phyloP scores from a whole-genome alignment of 1,284 basidiomycete genomes.

The Chiua sp. region DNA sequence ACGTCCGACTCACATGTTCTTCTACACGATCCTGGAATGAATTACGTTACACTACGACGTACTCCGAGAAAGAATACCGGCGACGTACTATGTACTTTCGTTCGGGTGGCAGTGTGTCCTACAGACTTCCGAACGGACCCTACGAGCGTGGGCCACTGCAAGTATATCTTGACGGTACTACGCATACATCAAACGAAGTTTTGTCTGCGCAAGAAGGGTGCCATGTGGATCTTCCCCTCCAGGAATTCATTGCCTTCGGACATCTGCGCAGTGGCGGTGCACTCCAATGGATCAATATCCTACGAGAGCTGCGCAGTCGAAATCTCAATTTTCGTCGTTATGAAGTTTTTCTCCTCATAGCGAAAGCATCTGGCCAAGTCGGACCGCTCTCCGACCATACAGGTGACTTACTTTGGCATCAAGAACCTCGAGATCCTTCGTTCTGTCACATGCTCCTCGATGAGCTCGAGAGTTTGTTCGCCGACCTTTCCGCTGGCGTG shows the following conservation, averaged over 20 bases:
- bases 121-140: too few species aligned
- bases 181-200: too few species aligned
- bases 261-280: constrained; percentile 46
- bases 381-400: constrained; percentile 32
- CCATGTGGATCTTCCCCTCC: constrained; percentile 41
- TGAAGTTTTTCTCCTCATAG: constrained; percentile 44
- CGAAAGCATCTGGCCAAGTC: constrained; percentile 47
- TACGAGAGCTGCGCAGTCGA: constrained; percentile 43
- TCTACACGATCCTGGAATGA: too few species aligned
- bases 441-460: constrained; percentile 43
- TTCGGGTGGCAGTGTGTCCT: too few species aligned
- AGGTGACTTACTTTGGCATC: constrained; percentile 39
- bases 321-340: constrained; percentile 40
- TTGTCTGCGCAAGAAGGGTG: constrained; percentile 22
- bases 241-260: constrained; percentile 51
- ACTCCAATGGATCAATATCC: constrained; percentile 55
- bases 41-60: too few species aligned
- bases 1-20: too few species aligned
- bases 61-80: too few species aligned
- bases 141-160: too few species aligned
- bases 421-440: constrained; percentile 30
- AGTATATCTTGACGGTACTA: too few species aligned
- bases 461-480: constrained; percentile 31
- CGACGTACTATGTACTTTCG: too few species aligned
- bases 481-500: constrained; percentile 37